A percentile compares a stretch with the other conserved stretches of the same genome.
Evolutionary conservation across 257 asterid species (phyloP).

Genomic region (Ilex asprella): DNA sequence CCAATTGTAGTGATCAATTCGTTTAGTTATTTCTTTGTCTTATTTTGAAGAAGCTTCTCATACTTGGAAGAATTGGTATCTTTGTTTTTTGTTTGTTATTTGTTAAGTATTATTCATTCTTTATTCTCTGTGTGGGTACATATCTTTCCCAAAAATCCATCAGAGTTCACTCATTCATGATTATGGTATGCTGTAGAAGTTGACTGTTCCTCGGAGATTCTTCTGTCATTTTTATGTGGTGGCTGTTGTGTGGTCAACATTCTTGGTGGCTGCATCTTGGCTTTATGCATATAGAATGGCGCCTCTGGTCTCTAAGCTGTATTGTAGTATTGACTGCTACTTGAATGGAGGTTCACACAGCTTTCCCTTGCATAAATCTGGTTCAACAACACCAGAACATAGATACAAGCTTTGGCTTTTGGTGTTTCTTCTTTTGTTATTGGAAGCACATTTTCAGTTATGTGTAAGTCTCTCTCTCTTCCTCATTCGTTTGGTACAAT

Average conservation of each 20-base stretch:
- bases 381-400: conserved; percentile 24
- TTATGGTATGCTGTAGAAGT: conserved; percentile 42
- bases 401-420: conserved; percentile 53
- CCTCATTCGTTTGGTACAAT: neutral
- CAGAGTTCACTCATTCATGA: neutral
- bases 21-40: neutral
- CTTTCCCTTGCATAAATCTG: conserved; percentile 30
- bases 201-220: conserved; percentile 69
- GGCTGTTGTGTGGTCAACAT: conserved; percentile 58
- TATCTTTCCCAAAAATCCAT: neutral
- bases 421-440: conserved; percentile 68
- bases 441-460: conserved; percentile 77
- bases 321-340: conserved; percentile 57
- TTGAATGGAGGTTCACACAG: conserved; percentile 59
- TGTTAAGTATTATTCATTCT: too few relatives aligned
- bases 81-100: too few relatives aligned
- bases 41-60: neutral
- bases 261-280: conserved; percentile 68
- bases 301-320: conserved; percentile 37
- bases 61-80: too few relatives aligned
- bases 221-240: conserved; percentile 74
- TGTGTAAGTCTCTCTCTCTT: conserved; percentile 44
- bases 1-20: neutral
- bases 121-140: too few relatives aligned
- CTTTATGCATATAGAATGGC: conserved; percentile 45